These are phyloP conservation scores for Hygrophorus russula DNA, from an alignment of 768 basidiomycete genomes.

Conservation along the genomic window DNA sequence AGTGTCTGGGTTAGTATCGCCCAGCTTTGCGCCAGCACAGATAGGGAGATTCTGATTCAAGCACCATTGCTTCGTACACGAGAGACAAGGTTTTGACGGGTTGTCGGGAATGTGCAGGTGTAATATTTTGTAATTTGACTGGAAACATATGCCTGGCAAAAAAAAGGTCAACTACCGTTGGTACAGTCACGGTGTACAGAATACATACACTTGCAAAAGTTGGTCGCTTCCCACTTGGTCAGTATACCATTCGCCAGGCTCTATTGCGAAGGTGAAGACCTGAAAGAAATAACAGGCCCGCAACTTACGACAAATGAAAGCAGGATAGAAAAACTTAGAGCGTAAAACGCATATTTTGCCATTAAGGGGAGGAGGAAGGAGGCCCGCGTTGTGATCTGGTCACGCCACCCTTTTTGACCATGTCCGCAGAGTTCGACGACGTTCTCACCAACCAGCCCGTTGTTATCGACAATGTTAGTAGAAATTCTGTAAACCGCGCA, in stretches of 20 bases:
- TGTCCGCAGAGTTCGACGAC: slow-evolving; percentile 86
- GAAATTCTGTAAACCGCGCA: slow-evolving; percentile 6
- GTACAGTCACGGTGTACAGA: background rate
- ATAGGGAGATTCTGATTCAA: slow-evolving; percentile 83
- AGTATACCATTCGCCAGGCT: slow-evolving; percentile 28
- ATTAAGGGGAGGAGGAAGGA: background rate
- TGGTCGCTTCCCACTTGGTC: slow-evolving; percentile 82
- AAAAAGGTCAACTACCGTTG: slow-evolving; percentile 4
- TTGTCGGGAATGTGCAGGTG: slow-evolving; percentile 72
- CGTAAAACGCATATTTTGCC: background rate
- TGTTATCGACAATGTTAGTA: slow-evolving; percentile 92
- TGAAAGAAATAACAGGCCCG: background rate
- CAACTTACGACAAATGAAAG: slow-evolving; percentile 16
- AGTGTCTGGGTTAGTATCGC: slow-evolving; percentile 85
- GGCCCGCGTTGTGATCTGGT: background rate
- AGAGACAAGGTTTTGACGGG: slow-evolving; percentile 82
- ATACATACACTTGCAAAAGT: slow-evolving; percentile 79
- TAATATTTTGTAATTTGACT: slow-evolving; percentile 77
- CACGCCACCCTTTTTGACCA: slow-evolving; percentile 15
- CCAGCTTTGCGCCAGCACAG: slow-evolving; percentile 70
- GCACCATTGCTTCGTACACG: slow-evolving; percentile 94
- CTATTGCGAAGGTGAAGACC: slow-evolving; percentile 8
- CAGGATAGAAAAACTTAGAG: slow-evolving; percentile 6
- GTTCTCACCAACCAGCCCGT: slow-evolving; percentile 97
- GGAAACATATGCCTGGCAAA: slow-evolving; percentile 90